Percentiles rank a stretch among this genome's conserved stretches.
phyloP scores from a whole-genome alignment of 139 green algal genomes.

The Tetratostichococcus sp. region DNA sequence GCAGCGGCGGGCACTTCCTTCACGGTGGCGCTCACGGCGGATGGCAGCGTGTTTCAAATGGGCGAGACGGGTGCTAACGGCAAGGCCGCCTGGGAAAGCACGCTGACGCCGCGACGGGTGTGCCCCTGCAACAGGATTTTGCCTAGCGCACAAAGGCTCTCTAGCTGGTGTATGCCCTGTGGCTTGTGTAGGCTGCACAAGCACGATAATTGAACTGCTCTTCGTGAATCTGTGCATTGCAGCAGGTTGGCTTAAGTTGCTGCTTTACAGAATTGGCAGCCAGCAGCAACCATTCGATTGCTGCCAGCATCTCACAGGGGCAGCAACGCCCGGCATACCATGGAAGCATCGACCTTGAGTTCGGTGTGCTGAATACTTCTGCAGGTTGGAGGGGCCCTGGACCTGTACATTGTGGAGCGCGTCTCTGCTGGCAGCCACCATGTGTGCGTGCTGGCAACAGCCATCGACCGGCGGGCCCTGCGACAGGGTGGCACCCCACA shows the following conservation, averaged over 20 bases:
- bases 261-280: no score
- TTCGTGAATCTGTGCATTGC: no score
- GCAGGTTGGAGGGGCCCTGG: conserved; percentile 29
- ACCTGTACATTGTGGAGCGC: conserved; percentile 34
- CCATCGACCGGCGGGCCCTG: conserved; percentile 17
- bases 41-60: conserved; percentile 74
- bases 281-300: no score
- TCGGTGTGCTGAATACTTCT: no score
- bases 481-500: conserved; percentile 1
- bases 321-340: no score
- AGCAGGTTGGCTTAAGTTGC: no score
- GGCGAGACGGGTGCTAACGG: conserved; percentile 56
- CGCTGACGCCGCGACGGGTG: conserved; percentile 9
- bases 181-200: no score
- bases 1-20: conserved; percentile 74
- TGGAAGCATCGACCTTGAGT: no score
- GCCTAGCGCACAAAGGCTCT: not conserved
- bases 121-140: not conserved
- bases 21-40: conserved; percentile 64
- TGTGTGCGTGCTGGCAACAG: conserved; percentile 45
- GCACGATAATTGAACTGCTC: no score
- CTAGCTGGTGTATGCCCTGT: no score
- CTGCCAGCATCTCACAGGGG: no score
- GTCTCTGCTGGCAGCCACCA: conserved; percentile 63
- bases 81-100: conserved; percentile 43